These are phyloP conservation scores for Penicillium cataractarum DNA, from an alignment of 495 filamentous ascomycete species.

Conservation along the genomic window DNA sequence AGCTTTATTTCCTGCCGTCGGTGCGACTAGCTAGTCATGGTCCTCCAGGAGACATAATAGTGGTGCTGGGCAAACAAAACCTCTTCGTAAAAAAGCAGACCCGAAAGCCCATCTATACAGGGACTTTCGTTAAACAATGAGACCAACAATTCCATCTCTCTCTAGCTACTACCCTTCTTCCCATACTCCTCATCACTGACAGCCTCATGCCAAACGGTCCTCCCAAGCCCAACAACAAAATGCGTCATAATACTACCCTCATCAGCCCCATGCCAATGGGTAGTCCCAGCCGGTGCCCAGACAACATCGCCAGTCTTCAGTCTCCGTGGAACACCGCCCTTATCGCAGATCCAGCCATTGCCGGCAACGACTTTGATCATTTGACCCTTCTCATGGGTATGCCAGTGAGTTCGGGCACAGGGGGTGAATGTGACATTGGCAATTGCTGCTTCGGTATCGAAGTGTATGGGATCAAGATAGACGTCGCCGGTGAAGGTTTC, in stretches of 20 bases:
- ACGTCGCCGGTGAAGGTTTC: conserved; percentile 30
- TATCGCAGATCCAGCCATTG: conserved; percentile 30
- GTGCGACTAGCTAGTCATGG: background rate
- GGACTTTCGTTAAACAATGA: background rate
- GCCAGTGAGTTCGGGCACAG: conserved; percentile 31
- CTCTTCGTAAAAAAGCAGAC: no score
- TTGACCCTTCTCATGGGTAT: conserved; percentile 30
- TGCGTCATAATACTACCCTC: conserved; percentile 26
- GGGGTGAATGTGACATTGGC: conserved; percentile 30
- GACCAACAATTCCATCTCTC: no score
- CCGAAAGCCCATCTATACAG: no score
- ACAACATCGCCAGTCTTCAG: conserved; percentile 28
- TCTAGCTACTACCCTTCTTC: background rate
- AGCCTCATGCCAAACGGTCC: conserved; percentile 20
- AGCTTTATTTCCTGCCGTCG: background rate
- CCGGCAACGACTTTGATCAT: conserved; percentile 25
- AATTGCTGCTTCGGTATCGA: conserved; percentile 10
- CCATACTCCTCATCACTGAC: conserved; percentile 28
- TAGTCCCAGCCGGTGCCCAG: conserved; percentile 28
- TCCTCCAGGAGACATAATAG: no score
- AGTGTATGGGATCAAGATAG: conserved; percentile 21
- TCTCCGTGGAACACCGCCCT: conserved; percentile 14
- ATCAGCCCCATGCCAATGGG: conserved; percentile 31
- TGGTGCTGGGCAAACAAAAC: no score
- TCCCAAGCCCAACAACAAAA: conserved; percentile 26